Evolutionary conservation across 148 eudicot species (phyloP), one percentile per base, ranked within the genome.

Genomic region (Rhododendron vialii): DNA sequence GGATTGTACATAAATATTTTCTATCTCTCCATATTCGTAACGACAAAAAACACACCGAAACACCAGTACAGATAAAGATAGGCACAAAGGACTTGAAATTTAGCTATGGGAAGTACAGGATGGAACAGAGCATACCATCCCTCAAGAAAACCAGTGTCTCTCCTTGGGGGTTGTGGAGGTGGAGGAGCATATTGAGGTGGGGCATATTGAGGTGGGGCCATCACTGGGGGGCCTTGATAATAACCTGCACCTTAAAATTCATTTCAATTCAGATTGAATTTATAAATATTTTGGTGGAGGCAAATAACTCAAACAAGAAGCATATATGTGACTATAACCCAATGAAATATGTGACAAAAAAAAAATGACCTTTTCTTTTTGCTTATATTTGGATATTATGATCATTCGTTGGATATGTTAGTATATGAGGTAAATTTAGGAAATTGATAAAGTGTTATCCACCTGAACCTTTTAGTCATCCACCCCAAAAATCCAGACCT

Each of bases 191-290:
- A 93, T 75, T 91, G 95, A 65, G 98, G 98, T 0, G 98, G 98
- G 63, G 98, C 93, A 76, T 93, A 93, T 75, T 91, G 95, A 65
- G 98, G 98, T 0, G 98, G 98, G 63, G 98, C 93, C 95, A 92
- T 95, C 80, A 95, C 98, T 3, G 96, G 96, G 80, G 95, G 98
- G 41, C 97, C 95, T 87, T 92, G 94, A 85, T 94, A 92, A 75
- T 91, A 92, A 1, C 94, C 94, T 93, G 79, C 47, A 75, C 79
- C 47, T 36, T 4, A 3, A 20, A 2, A 36, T 36, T 36, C 79
- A 75, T 1, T 35, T 75, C 24, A 74, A 33, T 36, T 74, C 78
- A 36, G 18, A 5, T 73, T 4, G 38, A 35, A 13, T 33, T 7
- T 3, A 18, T 75, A 9, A 36, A 38, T 38, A 47, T 6, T 36